Evolutionary conservation across 129 eudicot genomes (phyloP).

Genomic region (Helianthus tuberosus): DNA sequence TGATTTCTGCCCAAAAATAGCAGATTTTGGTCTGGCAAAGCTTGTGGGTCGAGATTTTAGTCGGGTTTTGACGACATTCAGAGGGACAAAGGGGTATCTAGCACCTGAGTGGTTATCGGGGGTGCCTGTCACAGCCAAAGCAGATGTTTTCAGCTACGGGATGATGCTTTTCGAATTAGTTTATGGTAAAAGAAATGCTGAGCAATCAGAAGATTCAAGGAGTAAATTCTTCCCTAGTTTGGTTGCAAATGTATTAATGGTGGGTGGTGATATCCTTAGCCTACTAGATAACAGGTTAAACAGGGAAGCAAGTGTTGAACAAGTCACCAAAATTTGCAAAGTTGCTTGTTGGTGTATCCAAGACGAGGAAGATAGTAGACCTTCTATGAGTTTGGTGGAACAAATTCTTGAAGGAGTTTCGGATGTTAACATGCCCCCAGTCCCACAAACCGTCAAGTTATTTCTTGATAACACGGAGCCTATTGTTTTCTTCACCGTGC

Average conservation of each 20-base stretch:
- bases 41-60: constrained; percentile 73
- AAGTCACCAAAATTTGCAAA: constrained; percentile 54
- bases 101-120: constrained; percentile 86
- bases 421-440: constrained; percentile 66
- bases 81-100: constrained; percentile 71
- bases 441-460: constrained; percentile 46
- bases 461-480: constrained; percentile 45
- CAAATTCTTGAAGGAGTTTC: constrained; percentile 71
- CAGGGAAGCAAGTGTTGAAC: constrained; percentile 45
- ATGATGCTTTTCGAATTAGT: constrained; percentile 72
- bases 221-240: constrained; percentile 53
- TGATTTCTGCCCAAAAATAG: constrained; percentile 53
- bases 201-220: constrained; percentile 35
- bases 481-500: constrained; percentile 41
- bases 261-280: constrained; percentile 68
- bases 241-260: constrained; percentile 44
- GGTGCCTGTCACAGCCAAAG: constrained; percentile 60
- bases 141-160: constrained; percentile 78
- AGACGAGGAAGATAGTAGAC: constrained; percentile 65
- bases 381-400: constrained; percentile 64
- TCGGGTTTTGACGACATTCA: constrained; percentile 59
- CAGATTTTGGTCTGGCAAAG: constrained; percentile 87
- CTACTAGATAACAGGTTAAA: constrained; percentile 59
- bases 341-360: constrained; percentile 90
- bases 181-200: constrained; percentile 58